Conservation (phyloP, 2,329 filamentous ascomycete species). For the Didymellaceae sp. region DNA sequence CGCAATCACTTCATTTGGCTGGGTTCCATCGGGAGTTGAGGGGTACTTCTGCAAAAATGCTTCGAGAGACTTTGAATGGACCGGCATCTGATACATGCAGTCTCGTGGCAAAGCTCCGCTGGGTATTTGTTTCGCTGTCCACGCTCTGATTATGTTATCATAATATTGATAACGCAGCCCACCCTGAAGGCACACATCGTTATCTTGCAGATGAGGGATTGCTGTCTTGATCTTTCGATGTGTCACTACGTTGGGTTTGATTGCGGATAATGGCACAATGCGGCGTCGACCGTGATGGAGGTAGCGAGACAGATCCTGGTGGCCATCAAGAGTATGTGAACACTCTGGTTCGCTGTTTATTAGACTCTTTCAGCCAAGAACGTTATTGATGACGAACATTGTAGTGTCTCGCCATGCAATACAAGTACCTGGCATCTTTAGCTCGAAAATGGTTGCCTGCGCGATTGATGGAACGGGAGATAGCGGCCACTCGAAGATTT, state of each 20-base stretch:
- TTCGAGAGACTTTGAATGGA: constrained; percentile 45
- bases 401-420: constrained; percentile 59
- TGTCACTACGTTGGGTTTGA: constrained; percentile 47
- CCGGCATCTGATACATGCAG: constrained; percentile 54
- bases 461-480: constrained; percentile 41
- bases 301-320: constrained; percentile 16
- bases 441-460: constrained; percentile 61
- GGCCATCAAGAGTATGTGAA: constrained; percentile 21
- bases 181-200: constrained; percentile 56
- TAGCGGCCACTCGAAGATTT: constrained; percentile 64
- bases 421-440: constrained; percentile 53
- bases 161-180: constrained; percentile 50
- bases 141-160: constrained; percentile 26
- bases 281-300: constrained; percentile 19
- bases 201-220: constrained; percentile 35
- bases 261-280: constrained; percentile 46
- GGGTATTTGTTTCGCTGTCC: constrained; percentile 15
- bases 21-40: constrained; percentile 28
- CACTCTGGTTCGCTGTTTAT: background rate
- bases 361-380: constrained; percentile 41
- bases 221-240: constrained; percentile 40
- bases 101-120: constrained; percentile 25
- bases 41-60: constrained; percentile 48
- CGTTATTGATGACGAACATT: constrained; percentile 49
- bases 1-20: constrained; percentile 60